Conservation (phyloP, 2,329 filamentous ascomycete species). For the Fusarium buharicum region DNA sequence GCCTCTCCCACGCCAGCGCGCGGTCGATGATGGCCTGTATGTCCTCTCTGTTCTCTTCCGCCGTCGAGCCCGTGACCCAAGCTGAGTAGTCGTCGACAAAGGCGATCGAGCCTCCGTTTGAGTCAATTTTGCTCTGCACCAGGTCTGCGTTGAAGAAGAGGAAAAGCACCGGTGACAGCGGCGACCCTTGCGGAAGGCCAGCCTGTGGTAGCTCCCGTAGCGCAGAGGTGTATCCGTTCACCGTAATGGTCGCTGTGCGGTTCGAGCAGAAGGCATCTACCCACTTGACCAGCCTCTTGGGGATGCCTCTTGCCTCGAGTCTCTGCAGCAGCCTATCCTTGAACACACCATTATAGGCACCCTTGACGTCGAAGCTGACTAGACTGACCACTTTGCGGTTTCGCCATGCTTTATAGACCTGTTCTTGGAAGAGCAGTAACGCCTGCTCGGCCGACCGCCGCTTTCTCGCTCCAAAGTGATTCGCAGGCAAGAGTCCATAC, state of each 20-base stretch:
- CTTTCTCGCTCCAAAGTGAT: background rate
- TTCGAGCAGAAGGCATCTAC: background rate
- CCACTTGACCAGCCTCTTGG: background rate
- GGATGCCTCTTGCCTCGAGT: background rate
- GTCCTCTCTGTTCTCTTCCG: background rate
- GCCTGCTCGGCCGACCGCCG: background rate
- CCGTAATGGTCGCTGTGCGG: background rate
- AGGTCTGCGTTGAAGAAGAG: slow-evolving; percentile 15
- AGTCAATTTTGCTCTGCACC: background rate
- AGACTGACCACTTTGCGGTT: background rate
- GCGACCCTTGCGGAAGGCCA: slow-evolving; percentile 3
- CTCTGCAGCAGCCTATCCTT: background rate
- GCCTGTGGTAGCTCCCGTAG: background rate
- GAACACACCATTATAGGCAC: background rate
- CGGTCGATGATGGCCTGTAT: background rate
- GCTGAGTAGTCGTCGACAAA: slow-evolving; percentile 2
- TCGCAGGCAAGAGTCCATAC: background rate
- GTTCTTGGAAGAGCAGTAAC: background rate
- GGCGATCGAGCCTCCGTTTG: background rate
- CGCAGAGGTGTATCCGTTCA: background rate
- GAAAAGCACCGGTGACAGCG: background rate
- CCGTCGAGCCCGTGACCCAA: background rate
- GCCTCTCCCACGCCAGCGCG: background rate
- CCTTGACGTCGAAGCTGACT: background rate
- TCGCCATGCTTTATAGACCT: background rate